Percentiles rank a stretch among this genome's conserved stretches.
Conservation (phyloP, 2,329 filamentous ascomycete genomes). For the Calonectria hongkongensis region DNA sequence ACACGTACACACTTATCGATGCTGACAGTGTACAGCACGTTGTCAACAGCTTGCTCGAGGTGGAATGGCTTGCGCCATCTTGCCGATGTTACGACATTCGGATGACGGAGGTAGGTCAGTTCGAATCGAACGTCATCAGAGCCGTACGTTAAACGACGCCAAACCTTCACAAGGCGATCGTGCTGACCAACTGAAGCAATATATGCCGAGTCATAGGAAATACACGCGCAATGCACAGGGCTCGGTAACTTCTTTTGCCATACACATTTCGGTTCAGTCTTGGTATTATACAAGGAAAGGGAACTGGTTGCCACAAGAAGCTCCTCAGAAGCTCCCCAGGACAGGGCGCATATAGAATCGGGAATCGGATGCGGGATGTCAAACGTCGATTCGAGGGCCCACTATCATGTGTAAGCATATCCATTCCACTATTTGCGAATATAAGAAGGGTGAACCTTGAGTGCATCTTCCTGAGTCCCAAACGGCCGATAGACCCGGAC, state of each 20-base stretch:
- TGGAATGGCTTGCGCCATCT: conserved; percentile 90
- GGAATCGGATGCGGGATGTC: conserved; percentile 59
- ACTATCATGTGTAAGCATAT: conserved; percentile 65
- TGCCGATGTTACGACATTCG: conserved; percentile 84
- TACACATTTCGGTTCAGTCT: conserved; percentile 70
- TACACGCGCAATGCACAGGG: conserved; percentile 81
- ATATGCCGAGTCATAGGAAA: conserved; percentile 91
- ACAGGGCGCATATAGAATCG: conserved; percentile 73
- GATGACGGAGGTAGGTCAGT: conserved; percentile 92
- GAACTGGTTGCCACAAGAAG: conserved; percentile 84
- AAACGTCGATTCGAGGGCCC: conserved; percentile 79
- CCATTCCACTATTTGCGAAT: conserved; percentile 23
- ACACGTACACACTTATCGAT: conserved; percentile 86
- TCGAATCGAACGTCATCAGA: conserved; percentile 91
- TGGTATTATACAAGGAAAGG: conserved; percentile 80
- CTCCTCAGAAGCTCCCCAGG: conserved; percentile 92
- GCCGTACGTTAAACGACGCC: conserved; percentile 91
- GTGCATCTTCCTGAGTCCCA: conserved; percentile 79
- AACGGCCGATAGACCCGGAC: conserved; percentile 88
- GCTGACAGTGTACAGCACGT: conserved; percentile 93
- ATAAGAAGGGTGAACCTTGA: conserved; percentile 76
- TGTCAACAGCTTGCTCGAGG: conserved; percentile 85
- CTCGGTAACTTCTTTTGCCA: conserved; percentile 87
- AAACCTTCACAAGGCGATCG: conserved; percentile 92
- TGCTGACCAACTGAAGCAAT: conserved; percentile 87